Conservation (phyloP, 768 basidiomycete genomes). For the Amanita brunnescens region DNA sequence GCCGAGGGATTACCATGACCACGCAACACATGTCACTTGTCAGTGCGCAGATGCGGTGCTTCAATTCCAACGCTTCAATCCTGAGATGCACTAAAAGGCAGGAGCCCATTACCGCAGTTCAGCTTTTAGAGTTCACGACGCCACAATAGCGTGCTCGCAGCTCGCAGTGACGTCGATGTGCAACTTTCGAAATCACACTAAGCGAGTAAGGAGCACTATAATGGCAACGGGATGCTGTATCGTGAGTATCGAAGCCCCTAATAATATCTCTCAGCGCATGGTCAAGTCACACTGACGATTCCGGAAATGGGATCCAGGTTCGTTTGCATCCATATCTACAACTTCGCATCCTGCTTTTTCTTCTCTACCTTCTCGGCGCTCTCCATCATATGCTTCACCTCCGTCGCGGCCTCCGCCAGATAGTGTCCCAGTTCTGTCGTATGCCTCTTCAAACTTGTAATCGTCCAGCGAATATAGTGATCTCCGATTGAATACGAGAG, state of each 20-base stretch:
- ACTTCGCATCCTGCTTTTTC: slow-evolving; percentile 18
- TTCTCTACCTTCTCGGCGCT: slow-evolving; percentile 39
- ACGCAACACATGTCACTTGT: too few species aligned
- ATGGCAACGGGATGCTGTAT: neutral
- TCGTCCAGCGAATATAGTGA: slow-evolving; percentile 81
- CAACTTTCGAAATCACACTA: neutral
- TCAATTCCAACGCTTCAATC: neutral
- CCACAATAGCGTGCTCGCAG: neutral
- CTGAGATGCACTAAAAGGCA: neutral
- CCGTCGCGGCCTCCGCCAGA: slow-evolving; percentile 73
- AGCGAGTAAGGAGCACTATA: neutral
- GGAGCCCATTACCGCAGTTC: neutral
- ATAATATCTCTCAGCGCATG: too few species aligned
- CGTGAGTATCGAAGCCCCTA: neutral
- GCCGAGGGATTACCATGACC: too few species aligned
- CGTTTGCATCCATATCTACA: neutral
- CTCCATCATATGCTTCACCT: slow-evolving; percentile 70
- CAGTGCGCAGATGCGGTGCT: neutral
- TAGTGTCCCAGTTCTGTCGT: slow-evolving; percentile 56
- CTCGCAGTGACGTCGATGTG: neutral
- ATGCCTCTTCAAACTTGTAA: slow-evolving; percentile 60
- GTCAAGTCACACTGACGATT: neutral
- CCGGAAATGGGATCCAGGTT: neutral
- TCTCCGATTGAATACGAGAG: slow-evolving; percentile 86
- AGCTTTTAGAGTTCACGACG: neutral